These are phyloP conservation scores for Platanus orientalis DNA, from an alignment of 164 flowering plant species.

Conservation along the genomic window DNA sequence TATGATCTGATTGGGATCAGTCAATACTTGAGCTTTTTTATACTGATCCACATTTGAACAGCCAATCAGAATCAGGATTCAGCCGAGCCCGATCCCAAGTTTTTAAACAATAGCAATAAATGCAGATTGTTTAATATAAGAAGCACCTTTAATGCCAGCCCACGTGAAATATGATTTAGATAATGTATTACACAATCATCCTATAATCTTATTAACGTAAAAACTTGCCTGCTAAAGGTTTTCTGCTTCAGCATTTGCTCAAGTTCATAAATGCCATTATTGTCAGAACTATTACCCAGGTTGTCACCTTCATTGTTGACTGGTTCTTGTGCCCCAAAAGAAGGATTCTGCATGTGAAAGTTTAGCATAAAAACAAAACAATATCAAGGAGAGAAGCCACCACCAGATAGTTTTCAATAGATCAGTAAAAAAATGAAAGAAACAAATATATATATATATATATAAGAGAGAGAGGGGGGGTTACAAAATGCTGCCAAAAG, in stretches of 20 bases:
- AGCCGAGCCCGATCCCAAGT: no score
- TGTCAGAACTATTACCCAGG: constrained; percentile 15
- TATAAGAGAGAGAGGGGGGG: no score
- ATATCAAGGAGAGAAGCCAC: not conserved
- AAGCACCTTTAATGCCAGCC: not conserved
- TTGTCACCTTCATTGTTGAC: constrained; percentile 13
- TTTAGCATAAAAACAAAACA: not conserved
- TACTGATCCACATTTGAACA: no score
- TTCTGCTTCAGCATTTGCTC: constrained; percentile 64
- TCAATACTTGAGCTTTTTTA: no score
- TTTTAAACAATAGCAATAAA: not conserved
- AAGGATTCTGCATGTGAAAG: constrained; percentile 21
- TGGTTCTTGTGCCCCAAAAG: constrained; percentile 11
- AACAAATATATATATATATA: no score
- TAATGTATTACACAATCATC: not conserved
- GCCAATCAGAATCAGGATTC: no score
- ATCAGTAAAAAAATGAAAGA: no score
- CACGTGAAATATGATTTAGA: not conserved
- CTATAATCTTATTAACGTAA: not conserved
- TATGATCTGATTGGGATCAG: no score
- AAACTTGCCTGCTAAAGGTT: constrained; percentile 69
- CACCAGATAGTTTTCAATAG: no score
- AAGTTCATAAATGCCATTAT: constrained; percentile 39
- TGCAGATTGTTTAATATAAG: not conserved
- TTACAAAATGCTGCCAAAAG: no score